Conservation (phyloP, 805 yeast species). For the Ogataea nakhonphanomensis region DNA sequence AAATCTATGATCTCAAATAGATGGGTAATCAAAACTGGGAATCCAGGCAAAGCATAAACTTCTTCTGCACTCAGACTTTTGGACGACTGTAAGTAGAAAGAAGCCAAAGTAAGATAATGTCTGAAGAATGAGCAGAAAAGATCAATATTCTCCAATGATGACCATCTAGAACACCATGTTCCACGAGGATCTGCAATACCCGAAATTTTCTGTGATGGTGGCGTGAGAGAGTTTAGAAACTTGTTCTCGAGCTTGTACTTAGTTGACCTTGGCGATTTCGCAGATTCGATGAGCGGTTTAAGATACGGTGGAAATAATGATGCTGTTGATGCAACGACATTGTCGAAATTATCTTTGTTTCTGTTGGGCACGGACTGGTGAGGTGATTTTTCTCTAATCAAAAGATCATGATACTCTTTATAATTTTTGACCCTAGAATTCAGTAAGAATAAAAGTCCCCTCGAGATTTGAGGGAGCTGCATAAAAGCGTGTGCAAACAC, state of each 20-base stretch:
- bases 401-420: conserved; percentile 27
- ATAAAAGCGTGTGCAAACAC: conserved; percentile 62
- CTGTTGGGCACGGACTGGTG: conserved; percentile 6
- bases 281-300: conserved; percentile 20
- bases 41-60: conserved; percentile 41
- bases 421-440: conserved; percentile 50
- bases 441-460: conserved; percentile 52
- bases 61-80: conserved; percentile 11
- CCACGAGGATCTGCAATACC: conserved; percentile 59
- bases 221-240: conserved; percentile 35
- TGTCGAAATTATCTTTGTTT: conserved; percentile 3
- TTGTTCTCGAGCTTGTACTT: conserved; percentile 29
- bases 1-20: conserved; percentile 37
- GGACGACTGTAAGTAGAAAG: conserved; percentile 20
- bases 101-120: conserved; percentile 44
- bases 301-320: conserved; percentile 26
- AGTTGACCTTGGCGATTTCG: conserved; percentile 22
- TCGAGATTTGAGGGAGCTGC: conserved; percentile 51
- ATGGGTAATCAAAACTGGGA: conserved; percentile 42
- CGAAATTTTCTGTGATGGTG: conserved; percentile 35
- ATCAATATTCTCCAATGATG: conserved; percentile 48
- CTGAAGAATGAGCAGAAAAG: conserved; percentile 59
- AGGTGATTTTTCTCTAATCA: conserved; percentile 18
- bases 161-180: conserved; percentile 62
- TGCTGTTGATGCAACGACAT: conserved; percentile 11